Conservation (phyloP, 2,329 filamentous ascomycete species). For the Fusarium torreyae region DNA sequence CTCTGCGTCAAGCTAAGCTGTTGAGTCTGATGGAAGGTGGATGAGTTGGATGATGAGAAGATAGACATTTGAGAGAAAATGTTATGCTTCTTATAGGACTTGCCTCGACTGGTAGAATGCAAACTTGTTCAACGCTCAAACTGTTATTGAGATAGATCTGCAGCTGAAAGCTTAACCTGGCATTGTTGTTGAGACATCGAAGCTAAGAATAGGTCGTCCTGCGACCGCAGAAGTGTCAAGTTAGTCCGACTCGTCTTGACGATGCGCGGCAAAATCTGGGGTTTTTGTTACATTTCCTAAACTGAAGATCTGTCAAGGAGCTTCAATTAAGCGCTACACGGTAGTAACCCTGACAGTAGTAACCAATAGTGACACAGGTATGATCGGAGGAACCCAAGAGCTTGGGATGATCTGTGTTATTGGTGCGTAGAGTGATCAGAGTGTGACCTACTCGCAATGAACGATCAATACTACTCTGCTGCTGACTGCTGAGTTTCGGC, state of each 20-base stretch:
- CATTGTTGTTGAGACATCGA: constrained; percentile 19
- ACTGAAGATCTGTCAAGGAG: constrained; percentile 19
- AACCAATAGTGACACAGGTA: not conserved
- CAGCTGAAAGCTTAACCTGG: constrained; percentile 2
- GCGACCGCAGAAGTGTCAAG: not conserved
- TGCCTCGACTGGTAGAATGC: too few relatives aligned
- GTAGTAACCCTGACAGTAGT: not conserved
- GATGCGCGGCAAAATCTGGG: not conserved
- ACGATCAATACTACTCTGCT: too few relatives aligned
- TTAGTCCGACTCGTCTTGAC: not conserved
- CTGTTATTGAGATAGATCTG: constrained; percentile 24
- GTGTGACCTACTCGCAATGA: too few relatives aligned
- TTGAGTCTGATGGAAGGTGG: not conserved
- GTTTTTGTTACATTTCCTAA: constrained; percentile 12
- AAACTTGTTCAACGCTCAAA: not conserved
- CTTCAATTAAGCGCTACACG: constrained; percentile 23
- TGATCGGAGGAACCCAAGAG: too few relatives aligned
- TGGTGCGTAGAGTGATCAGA: too few relatives aligned
- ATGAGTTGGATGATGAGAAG: constrained; percentile 5
- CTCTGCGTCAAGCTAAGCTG: constrained; percentile 30
- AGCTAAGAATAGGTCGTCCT: constrained; percentile 10
- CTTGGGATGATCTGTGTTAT: too few relatives aligned
- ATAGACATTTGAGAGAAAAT: not conserved
- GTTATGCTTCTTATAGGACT: constrained; percentile 24
- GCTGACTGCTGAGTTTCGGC: too few relatives aligned